Evolutionary conservation across 2,329 filamentous ascomycete species (phyloP), one percentile per base, ranked within the genome.

Genomic region (Monosporascus cannonballus): DNA sequence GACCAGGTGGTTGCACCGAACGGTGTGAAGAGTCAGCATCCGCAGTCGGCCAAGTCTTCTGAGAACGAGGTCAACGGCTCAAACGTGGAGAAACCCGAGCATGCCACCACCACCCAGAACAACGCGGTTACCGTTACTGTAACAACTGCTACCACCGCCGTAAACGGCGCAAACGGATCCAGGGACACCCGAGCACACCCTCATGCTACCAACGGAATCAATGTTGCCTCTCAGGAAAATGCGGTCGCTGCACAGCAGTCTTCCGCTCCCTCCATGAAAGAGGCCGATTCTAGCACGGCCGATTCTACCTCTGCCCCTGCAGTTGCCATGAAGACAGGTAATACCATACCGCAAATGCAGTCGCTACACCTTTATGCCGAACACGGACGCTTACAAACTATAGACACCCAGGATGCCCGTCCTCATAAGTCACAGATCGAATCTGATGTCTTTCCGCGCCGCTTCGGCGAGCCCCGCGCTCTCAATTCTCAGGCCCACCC

Each of bases 11-110:
- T 59, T 27, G 53, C 46, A 14, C 36, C 51, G 11, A 53, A 54
- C 49, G 30, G 48, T 47, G 39, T 50, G 30, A 58, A 57, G n/a
- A 41, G 39, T 46, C 42, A 46, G 42, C 42, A 46, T 46, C 24
- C 51, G 30, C 56, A 58, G 49, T 54, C 55, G 47, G 42, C 59
- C 50, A 60, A 62, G 55, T 50, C 47, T 41, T 54, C 62, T 45
- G 61, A 53, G 41, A 56, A 58, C 48, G 56, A 59, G 48, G 51
- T 57, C 50, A 56, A 64, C 60, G 57, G 56, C 46, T 57, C 58
- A 47, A 54, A 54, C 56, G 59, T 59, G 56, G 62, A 65, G 61
- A 66, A 63, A 55, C 51, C 58, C 56, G 60, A 52, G 30, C 38
- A 56, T n/a, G 51, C 51, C 49, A 51, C 51, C 45, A 37, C 51